Base-by-base conservation (phyloP, 164 flowering plant species). In the Santalum album region DNA sequence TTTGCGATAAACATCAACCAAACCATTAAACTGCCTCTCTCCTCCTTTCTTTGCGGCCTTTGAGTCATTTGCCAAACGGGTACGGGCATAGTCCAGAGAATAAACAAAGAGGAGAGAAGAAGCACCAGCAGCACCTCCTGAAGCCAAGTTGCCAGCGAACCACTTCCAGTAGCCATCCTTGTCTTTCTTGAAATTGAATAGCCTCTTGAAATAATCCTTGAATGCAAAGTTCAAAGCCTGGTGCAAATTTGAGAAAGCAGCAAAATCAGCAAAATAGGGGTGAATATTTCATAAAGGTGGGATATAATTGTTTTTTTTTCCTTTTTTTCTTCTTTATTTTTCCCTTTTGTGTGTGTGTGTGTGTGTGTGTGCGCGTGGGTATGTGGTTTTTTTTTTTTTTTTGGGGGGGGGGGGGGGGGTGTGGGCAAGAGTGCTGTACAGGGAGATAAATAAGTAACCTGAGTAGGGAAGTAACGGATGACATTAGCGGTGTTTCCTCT, bases 181-280 rank as follows among this genome's bases (percentile, higher is more conserved):
- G 57, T 75, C 79, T 48, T 75, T 75, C 74, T 75, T 72, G 64
- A 75, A 75, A 60, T 72, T 75, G 61, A 75, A 75, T 22, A 75
- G 69, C 63, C 76, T 72, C 72, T 75, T 75, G 62, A 75, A 75
- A 70, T 75, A 72, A 60, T 75, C 80, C 63, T 75, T 75, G 63
- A 75, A 75, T 5, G 80, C 80, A 57, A 75, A 75, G 69, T 75
- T 75, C 73, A 75, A 59, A 54, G 80, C 80, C 77, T 75, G 67
- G 25, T 0, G 43, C 53, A 54, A 39, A 46, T 34, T 27, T 27
- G 21, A 29, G 7, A 44, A 24, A 25, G n/a, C 7, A n/a, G 29
- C 26, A 44, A 47, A n/a, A 23, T 49, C 12, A 22, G 7, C 1
- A 12, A 23, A 49, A 49, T 22, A 49, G 6, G 7, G 16, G 4